Evolutionary conservation across 148 eudicot species (phyloP).

Genomic region (Rhododendron kiyosumense): DNA sequence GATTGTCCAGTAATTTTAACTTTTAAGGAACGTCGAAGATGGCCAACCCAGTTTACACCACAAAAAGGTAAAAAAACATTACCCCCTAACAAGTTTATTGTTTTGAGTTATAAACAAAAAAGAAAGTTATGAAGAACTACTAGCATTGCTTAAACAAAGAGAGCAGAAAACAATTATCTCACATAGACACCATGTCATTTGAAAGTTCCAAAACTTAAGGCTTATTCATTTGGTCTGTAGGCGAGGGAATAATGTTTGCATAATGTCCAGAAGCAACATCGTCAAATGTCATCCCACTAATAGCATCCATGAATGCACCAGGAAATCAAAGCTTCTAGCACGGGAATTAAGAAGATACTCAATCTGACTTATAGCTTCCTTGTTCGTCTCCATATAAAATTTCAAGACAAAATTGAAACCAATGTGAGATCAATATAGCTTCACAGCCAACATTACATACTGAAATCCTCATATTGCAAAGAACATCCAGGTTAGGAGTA

Average conservation of each 20-base stretch:
- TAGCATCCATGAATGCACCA: conserved; percentile 97
- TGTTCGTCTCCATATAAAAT: background rate
- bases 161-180: conserved; percentile 8
- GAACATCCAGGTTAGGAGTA: conserved; percentile 98
- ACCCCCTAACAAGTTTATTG: background rate
- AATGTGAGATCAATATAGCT: background rate
- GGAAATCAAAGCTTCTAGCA: conserved; percentile 8
- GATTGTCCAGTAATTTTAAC: background rate
- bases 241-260: conserved; percentile 71
- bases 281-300: conserved; percentile 66
- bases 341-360: background rate
- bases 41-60: background rate
- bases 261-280: conserved; percentile 96
- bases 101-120: background rate
- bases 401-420: background rate
- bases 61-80: background rate
- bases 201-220: conserved; percentile 73
- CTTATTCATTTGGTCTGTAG: conserved; percentile 27
- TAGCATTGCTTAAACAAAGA: background rate
- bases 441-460: conserved; percentile 33
- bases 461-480: conserved; percentile 98
- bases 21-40: background rate
- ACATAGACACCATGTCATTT: conserved; percentile 61
- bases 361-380: too few species aligned
- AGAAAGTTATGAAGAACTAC: background rate